These are phyloP conservation scores for Populus pruinosa DNA, from an alignment of 345 rosid species.

Conservation along the genomic window DNA sequence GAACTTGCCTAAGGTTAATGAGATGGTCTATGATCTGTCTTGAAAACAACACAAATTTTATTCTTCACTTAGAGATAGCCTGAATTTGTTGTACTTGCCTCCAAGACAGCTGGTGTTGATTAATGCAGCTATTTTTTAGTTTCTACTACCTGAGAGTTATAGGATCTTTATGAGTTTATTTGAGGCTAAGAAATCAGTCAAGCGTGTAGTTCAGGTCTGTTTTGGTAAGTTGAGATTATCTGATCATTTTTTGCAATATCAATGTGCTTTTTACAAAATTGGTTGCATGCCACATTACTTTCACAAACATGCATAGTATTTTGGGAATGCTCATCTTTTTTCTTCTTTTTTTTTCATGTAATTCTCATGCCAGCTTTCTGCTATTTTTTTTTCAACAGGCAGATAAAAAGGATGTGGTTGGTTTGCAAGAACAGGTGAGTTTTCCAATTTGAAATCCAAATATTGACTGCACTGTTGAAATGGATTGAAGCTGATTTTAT, in stretches of 20 bases:
- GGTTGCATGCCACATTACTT: neutral
- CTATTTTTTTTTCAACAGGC: slow-evolving; percentile 9
- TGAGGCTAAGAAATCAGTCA: neutral
- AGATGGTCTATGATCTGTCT: too few relatives aligned
- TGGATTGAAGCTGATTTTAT: slow-evolving; percentile 3
- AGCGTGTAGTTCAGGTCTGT: neutral
- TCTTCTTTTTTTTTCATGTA: neutral
- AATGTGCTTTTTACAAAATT: neutral
- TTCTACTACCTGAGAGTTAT: neutral
- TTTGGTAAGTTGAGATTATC: neutral
- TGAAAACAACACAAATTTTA: too few relatives aligned
- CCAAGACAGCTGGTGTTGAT: too few relatives aligned
- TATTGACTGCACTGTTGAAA: neutral
- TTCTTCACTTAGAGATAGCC: too few relatives aligned
- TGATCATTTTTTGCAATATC: neutral
- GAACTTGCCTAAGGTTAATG: too few relatives aligned
- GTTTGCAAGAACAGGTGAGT: slow-evolving; percentile 27
- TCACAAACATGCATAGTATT: neutral
- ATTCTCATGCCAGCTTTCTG: slow-evolving; percentile 4
- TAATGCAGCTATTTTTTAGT: neutral
- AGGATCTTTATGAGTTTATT: neutral
- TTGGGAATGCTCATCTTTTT: neutral
- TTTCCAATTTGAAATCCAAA: neutral
- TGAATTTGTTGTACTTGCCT: too few relatives aligned
- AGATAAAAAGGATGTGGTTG: slow-evolving; percentile 25